Evolutionary conservation across 169 alveolate genomes (phyloP).

Genomic region (Besnoitia besnoiti): DNA sequence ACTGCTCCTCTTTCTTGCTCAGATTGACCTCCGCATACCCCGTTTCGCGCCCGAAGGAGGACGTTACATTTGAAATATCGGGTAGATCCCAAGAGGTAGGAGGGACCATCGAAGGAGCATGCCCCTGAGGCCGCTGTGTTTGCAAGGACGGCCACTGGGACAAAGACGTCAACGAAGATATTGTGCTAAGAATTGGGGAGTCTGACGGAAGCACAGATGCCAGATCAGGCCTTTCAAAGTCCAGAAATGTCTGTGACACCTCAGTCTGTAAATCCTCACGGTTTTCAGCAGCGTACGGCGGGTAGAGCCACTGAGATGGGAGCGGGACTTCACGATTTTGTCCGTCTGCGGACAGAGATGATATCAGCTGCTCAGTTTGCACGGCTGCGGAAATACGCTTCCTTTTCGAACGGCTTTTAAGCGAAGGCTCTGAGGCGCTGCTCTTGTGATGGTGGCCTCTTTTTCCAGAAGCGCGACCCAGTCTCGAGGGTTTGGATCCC

Average conservation of each 20-base stretch:
- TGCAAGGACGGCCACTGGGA: neutral
- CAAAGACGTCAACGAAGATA: neutral
- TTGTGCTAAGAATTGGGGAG: no score
- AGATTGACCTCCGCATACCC: neutral
- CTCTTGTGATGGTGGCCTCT: neutral
- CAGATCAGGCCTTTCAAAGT: no score
- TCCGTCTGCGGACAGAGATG: neutral
- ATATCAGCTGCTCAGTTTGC: neutral
- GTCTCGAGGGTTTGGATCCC: neutral
- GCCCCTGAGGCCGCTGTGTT: neutral
- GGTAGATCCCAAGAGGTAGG: neutral
- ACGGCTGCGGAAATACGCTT: neutral
- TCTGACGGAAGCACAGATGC: no score
- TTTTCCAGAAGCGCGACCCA: neutral
- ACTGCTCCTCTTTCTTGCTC: neutral
- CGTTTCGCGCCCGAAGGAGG: neutral
- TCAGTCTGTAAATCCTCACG: no score
- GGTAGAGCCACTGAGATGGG: neutral
- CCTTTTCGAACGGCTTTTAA: neutral
- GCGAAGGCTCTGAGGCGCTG: neutral
- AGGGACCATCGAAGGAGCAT: neutral
- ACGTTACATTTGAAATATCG: neutral
- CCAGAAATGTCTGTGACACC: no score
- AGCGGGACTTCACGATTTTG: neutral
- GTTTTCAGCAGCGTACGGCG: neutral